These are phyloP conservation scores for Daldinia vernicosa DNA, from an alignment of 495 filamentous ascomycete species.

Conservation along the genomic window DNA sequence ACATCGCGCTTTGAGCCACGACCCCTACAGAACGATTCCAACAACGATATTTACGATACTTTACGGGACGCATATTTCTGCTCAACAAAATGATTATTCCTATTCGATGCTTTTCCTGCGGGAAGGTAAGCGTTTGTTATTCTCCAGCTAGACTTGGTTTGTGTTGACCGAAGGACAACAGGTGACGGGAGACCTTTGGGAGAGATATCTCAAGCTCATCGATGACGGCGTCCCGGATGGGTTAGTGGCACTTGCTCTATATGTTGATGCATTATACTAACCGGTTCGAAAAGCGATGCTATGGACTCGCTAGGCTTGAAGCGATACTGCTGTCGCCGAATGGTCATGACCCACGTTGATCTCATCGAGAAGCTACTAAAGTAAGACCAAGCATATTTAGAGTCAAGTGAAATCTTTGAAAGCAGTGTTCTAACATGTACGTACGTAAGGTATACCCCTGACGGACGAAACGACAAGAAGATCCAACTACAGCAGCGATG, in stretches of 20 bases:
- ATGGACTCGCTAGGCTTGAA: conserved; percentile 94
- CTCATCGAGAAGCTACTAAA: conserved; percentile 97
- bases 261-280: conserved; percentile 15
- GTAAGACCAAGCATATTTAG: conserved; percentile 59
- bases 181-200: conserved; percentile 98
- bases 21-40: background rate
- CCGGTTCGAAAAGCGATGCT: conserved; percentile 70
- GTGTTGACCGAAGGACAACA: conserved; percentile 49
- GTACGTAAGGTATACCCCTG: conserved; percentile 56
- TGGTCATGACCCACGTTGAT: conserved; percentile 99
- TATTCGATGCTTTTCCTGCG: conserved; percentile 97
- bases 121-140: conserved; percentile 73
- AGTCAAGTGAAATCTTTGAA: background rate
- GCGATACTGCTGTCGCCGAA: conserved; percentile 96
- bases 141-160: background rate
- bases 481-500: conserved; percentile 45
- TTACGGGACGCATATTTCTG: conserved; percentile 9
- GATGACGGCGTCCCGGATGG: conserved; percentile 80
- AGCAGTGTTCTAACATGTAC: conserved; percentile 26
- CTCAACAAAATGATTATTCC: conserved; percentile 89
- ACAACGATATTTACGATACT: conserved; percentile 7
- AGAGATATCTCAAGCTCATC: conserved; percentile 85
- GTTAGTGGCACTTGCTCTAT: conserved; percentile 56
- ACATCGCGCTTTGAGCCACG: background rate
- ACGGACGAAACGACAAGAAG: conserved; percentile 64